Evolutionary conservation across 129 eudicot genomes (phyloP).

Genomic region (Artemisia argyi): DNA sequence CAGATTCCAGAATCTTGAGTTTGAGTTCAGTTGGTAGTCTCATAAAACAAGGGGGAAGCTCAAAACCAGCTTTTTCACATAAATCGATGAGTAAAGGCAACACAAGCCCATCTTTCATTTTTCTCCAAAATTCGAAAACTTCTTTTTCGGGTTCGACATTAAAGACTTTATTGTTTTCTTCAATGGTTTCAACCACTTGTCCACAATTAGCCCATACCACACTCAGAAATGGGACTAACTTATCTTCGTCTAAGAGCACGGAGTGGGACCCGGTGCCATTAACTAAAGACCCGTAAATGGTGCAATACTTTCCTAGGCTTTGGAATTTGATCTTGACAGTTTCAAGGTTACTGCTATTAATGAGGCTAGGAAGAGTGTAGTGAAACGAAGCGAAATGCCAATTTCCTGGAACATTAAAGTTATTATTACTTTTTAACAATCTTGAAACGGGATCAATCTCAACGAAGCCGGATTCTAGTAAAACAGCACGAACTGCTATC

Average conservation of each 20-base stretch:
- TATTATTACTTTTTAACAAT: conserved; percentile 29
- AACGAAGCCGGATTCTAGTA: conserved; percentile 78
- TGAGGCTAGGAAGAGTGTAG: conserved; percentile 61
- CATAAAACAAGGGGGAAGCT: conserved; percentile 67
- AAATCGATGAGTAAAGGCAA: conserved; percentile 68
- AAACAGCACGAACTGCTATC: conserved; percentile 75
- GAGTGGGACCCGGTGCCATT: conserved; percentile 45
- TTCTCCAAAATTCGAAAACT: conserved; percentile 72
- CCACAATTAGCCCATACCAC: conserved; percentile 76
- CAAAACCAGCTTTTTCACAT: conserved; percentile 61
- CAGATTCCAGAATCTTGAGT: conserved; percentile 59
- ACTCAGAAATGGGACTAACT: conserved; percentile 54
- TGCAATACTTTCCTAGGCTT: conserved; percentile 51
- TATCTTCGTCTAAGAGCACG: conserved; percentile 51
- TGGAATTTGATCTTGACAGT: conserved; percentile 63
- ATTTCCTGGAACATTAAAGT: conserved; percentile 37
- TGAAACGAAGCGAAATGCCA: conserved; percentile 53
- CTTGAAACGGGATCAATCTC: conserved; percentile 47
- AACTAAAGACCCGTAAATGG: conserved; percentile 64
- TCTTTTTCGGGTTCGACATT: conserved; percentile 46
- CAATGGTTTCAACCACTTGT: conserved; percentile 24
- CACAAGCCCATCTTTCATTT: conserved; percentile 66
- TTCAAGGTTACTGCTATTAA: conserved; percentile 9
- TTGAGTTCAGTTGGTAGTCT: conserved; percentile 68
- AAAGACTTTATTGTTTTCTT: conserved; percentile 14